These are phyloP conservation scores for Stephania yunnanensis DNA, from an alignment of 164 flowering plant genomes.

Conservation along the genomic window DNA sequence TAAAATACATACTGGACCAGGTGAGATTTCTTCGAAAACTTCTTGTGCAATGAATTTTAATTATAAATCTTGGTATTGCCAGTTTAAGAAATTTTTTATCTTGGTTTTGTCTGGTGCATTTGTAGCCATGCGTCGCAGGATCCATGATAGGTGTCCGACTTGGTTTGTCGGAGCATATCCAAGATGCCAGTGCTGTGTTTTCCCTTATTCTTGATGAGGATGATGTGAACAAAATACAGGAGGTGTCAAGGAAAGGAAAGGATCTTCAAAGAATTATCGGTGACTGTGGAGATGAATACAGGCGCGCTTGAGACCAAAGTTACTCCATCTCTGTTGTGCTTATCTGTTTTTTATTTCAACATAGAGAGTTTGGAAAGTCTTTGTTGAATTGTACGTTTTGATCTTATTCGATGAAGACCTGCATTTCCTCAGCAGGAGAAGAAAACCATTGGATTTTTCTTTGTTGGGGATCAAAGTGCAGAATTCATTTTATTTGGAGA, in stretches of 20 bases:
- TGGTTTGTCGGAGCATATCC: slow-evolving; percentile 77
- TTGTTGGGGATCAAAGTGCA: too few relatives aligned
- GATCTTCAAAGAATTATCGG: slow-evolving; percentile 81
- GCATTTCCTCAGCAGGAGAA: not conserved
- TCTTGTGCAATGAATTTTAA: not conserved
- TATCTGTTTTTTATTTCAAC: not conserved
- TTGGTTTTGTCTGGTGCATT: slow-evolving; percentile 7
- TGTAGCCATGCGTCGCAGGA: slow-evolving; percentile 87
- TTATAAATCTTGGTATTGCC: not conserved
- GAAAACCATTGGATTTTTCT: too few relatives aligned
- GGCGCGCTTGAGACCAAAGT: slow-evolving; percentile 34
- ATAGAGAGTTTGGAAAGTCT: not conserved
- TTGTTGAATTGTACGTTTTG: not conserved
- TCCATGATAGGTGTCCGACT: slow-evolving; percentile 97
- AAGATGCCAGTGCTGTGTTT: slow-evolving; percentile 62
- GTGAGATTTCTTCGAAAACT: slow-evolving; percentile 23
- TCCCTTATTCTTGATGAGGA: slow-evolving; percentile 80
- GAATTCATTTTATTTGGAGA: too few relatives aligned
- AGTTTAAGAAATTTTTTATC: slow-evolving; percentile 1
- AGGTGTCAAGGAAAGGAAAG: slow-evolving; percentile 58
- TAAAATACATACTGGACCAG: slow-evolving; percentile 84
- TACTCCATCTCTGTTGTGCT: not conserved
- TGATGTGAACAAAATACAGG: slow-evolving; percentile 56
- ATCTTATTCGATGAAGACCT: not conserved
- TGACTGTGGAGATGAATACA: slow-evolving; percentile 91